A percentile compares a stretch with the other conserved stretches of the same genome.
Evolutionary conservation across 306 rosid species (phyloP).

Genomic region (Betula pendula): DNA sequence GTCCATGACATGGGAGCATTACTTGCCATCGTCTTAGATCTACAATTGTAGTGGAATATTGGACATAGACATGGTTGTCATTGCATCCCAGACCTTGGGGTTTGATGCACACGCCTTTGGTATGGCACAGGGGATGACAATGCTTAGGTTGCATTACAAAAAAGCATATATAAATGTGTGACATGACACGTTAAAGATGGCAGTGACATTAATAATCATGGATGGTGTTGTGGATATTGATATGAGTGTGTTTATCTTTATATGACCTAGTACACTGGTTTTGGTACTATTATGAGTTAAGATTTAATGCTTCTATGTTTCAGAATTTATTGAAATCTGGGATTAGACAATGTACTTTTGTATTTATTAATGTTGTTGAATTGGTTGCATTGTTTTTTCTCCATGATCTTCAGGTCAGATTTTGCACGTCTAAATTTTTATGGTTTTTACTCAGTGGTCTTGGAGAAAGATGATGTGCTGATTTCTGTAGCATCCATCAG

Average conservation of each 20-base stretch:
- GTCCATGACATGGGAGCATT: background rate
- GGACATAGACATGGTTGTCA: background rate
- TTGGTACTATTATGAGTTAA: background rate
- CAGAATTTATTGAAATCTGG: background rate
- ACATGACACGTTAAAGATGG: background rate
- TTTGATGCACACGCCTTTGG: background rate
- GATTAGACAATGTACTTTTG: background rate
- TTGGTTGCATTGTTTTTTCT: constrained; percentile 26
- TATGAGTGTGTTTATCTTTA: background rate
- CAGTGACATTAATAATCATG: background rate
- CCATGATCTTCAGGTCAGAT: constrained; percentile 66
- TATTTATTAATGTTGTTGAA: constrained; percentile 8
- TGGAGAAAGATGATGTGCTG: constrained; percentile 88
- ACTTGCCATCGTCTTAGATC: background rate
- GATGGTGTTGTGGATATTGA: background rate
- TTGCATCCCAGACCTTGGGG: background rate
- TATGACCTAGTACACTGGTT: background rate
- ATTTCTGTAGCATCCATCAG: constrained; percentile 91
- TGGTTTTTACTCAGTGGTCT: constrained; percentile 85
- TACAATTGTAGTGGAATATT: background rate
- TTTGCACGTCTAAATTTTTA: constrained; percentile 89
- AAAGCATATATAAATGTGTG: background rate
- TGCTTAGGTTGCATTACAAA: background rate
- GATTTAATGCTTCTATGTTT: constrained; percentile 3
- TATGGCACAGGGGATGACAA: background rate